phyloP scores from a whole-genome alignment of 139 green algal genomes.

The Bryopsis sp. region DNA sequence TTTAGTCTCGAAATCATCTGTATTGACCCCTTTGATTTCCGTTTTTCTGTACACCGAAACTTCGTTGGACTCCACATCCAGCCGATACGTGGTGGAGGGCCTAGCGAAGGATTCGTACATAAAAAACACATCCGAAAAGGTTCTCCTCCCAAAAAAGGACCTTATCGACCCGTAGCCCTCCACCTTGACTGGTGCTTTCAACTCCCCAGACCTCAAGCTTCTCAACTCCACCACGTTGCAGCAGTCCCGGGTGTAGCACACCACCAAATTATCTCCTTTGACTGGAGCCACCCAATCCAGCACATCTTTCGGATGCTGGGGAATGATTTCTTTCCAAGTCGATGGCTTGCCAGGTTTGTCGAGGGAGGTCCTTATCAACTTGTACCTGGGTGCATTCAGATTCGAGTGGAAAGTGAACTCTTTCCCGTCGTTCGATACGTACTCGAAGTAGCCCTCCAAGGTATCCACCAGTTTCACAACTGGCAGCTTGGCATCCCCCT shows the following conservation, averaged over 20 bases:
- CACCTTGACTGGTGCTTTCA: not conserved
- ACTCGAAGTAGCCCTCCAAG: constrained; percentile 66
- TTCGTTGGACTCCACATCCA: constrained; percentile 30
- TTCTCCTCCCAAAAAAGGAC: constrained; percentile 37
- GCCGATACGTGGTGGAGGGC: constrained; percentile 51
- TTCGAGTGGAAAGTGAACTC: constrained; percentile 81
- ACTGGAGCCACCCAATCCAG: constrained; percentile 43
- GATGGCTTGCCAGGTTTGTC: constrained; percentile 16
- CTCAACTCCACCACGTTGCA: constrained; percentile 48
- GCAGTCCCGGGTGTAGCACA: constrained; percentile 60
- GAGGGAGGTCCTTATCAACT: constrained; percentile 40
- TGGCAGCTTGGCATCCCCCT: constrained; percentile 33
- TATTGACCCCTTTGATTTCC: constrained; percentile 23
- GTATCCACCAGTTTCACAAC: constrained; percentile 69
- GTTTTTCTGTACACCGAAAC: constrained; percentile 48
- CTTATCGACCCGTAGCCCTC: constrained; percentile 3
- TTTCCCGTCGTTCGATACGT: constrained; percentile 67
- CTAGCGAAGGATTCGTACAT: constrained; percentile 58
- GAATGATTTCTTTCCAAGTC: constrained; percentile 61
- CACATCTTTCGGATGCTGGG: constrained; percentile 64
- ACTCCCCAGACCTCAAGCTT: constrained; percentile 25
- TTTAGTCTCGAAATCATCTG: constrained; percentile 59
- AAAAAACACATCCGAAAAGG: constrained; percentile 64
- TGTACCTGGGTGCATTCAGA: constrained; percentile 68
- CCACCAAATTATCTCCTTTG: constrained; percentile 59